Conservation (phyloP, 495 filamentous ascomycete genomes). For the Podospora pseudopauciseta region DNA sequence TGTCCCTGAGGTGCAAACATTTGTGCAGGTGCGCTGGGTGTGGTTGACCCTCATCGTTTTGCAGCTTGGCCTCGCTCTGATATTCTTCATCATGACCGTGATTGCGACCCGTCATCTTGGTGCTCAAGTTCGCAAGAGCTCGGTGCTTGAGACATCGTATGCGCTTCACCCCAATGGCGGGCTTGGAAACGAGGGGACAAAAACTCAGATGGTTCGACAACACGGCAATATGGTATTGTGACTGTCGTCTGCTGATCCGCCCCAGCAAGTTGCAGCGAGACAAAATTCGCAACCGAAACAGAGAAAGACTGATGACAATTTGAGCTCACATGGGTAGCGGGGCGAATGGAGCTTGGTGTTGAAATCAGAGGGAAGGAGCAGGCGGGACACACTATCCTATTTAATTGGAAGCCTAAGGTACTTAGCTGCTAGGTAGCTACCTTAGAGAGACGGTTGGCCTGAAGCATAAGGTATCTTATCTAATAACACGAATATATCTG, state of each 20-base stretch:
- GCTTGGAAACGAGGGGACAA: neutral
- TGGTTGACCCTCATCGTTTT: slow-evolving; percentile 11
- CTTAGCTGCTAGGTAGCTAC: no score
- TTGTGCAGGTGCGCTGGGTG: slow-evolving; percentile 12
- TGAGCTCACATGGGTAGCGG: no score
- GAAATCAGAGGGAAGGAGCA: no score
- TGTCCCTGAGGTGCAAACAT: slow-evolving; percentile 10
- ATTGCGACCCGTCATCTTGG: slow-evolving; percentile 11
- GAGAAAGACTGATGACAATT: neutral
- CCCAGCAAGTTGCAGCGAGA: neutral
- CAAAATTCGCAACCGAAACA: neutral
- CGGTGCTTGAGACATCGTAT: slow-evolving; percentile 13
- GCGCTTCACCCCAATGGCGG: slow-evolving; percentile 4
- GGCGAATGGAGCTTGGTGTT: no score
- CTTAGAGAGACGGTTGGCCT: no score
- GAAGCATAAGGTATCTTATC: no score
- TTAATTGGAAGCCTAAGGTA: no score
- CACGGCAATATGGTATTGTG: neutral
- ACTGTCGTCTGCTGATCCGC: neutral
- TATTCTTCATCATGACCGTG: slow-evolving; percentile 12
- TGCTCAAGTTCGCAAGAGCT: slow-evolving; percentile 13
- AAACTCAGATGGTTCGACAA: neutral
- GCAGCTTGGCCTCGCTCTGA: slow-evolving; percentile 6
- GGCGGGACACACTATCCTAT: no score
- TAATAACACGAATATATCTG: no score